Conservation (phyloP, 1,284 basidiomycete genomes). For the Rhodofomes roseus region DNA sequence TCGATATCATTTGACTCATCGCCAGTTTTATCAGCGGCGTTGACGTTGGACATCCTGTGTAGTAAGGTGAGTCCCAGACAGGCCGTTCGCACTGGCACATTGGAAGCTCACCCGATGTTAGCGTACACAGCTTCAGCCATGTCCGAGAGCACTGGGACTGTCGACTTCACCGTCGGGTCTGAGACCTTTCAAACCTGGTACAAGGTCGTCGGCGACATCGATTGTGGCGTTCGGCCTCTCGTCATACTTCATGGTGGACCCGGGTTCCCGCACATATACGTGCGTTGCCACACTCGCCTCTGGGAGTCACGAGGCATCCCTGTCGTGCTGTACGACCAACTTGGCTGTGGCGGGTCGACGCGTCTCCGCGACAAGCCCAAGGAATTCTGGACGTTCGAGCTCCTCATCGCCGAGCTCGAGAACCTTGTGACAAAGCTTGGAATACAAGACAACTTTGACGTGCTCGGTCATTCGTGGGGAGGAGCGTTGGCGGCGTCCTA, state of each 20-base stretch:
- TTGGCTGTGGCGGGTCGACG: slow-evolving; percentile 41
- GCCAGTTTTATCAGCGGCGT: too few relatives aligned
- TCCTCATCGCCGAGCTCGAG: slow-evolving; percentile 46
- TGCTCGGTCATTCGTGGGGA: slow-evolving; percentile 47
- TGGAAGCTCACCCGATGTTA: too few relatives aligned
- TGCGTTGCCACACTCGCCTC: slow-evolving; percentile 12
- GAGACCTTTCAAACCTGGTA: slow-evolving; percentile 26
- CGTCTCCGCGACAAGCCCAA: slow-evolving; percentile 28
- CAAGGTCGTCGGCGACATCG: slow-evolving; percentile 23
- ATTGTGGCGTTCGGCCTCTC: slow-evolving; percentile 23
- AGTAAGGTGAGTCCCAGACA: too few relatives aligned
- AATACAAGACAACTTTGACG: slow-evolving; percentile 32
- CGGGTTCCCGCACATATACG: slow-evolving; percentile 34
- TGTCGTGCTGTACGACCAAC: slow-evolving; percentile 45
- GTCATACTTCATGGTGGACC: slow-evolving; percentile 40
- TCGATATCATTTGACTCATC: too few relatives aligned
- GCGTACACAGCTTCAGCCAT: too few relatives aligned
- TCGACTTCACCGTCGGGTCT: slow-evolving; percentile 3
- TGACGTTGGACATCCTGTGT: too few relatives aligned
- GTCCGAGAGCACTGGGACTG: background rate
- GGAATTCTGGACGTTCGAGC: slow-evolving; percentile 39
- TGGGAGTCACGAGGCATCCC: slow-evolving; percentile 22
- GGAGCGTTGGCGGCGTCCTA: slow-evolving; percentile 37
- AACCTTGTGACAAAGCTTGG: slow-evolving; percentile 36
- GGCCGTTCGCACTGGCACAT: too few relatives aligned